Evolutionary conservation across 1,139 yeast genomes (phyloP).

Genomic region (Taphrina pruni): DNA sequence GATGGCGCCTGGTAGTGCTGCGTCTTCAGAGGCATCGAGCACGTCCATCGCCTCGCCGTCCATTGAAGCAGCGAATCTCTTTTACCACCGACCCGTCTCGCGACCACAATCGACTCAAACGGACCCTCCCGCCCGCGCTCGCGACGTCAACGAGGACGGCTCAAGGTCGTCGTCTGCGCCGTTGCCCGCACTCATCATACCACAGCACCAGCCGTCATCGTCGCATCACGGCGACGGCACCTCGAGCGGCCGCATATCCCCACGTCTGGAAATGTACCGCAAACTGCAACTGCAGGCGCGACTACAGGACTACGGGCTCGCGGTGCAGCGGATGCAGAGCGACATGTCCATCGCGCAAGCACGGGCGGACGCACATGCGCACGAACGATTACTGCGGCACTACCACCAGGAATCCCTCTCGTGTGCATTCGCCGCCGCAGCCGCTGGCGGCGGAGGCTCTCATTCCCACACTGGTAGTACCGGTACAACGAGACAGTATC

Average conservation of each 20-base stretch:
- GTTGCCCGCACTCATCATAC: too few relatives aligned
- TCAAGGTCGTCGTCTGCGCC: not conserved
- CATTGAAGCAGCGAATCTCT: not conserved
- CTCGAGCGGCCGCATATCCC: constrained; percentile 4
- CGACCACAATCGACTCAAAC: not conserved
- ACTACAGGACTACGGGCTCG: constrained; percentile 15
- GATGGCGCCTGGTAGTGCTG: not conserved
- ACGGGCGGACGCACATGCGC: not conserved
- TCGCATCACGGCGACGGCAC: not conserved
- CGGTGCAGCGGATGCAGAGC: constrained; percentile 16
- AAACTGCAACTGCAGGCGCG: not conserved
- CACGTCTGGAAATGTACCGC: constrained; percentile 11
- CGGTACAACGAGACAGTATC: not conserved
- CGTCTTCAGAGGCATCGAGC: not conserved
- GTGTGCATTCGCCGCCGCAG: not conserved
- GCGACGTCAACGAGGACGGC: not conserved
- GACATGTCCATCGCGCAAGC: constrained; percentile 6
- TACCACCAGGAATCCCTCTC: not conserved
- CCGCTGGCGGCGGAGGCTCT: not conserved
- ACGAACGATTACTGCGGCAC: not conserved
- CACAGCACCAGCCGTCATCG: not conserved
- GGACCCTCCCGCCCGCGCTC: not conserved
- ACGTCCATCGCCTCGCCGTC: not conserved
- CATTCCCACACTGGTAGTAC: too few relatives aligned
- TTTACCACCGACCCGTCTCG: not conserved